These are phyloP conservation scores for Termitomyces sp. DNA, from an alignment of 768 basidiomycete genomes.

Conservation along the genomic window DNA sequence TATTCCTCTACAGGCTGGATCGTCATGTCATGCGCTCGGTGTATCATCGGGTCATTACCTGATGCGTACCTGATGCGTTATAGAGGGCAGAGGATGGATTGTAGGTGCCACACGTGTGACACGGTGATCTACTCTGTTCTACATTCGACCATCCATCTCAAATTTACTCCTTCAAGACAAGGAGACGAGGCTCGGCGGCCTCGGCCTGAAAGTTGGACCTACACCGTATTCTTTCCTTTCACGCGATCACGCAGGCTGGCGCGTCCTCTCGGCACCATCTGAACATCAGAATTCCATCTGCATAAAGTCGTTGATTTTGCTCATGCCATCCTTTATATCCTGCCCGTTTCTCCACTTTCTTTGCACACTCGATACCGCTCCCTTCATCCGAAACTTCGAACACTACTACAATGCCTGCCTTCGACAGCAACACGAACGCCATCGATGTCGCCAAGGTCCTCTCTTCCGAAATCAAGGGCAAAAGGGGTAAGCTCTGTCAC, in stretches of 20 bases:
- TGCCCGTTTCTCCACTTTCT: not conserved
- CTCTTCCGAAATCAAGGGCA: slow-evolving; percentile 7
- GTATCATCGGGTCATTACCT: too few species aligned
- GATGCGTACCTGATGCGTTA: too few species aligned
- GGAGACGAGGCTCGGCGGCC: not conserved
- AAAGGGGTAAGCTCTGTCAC: slow-evolving; percentile 4
- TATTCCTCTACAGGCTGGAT: too few species aligned
- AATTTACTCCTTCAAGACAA: not conserved
- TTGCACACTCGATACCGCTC: not conserved
- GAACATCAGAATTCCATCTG: too few species aligned
- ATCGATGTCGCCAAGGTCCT: slow-evolving; percentile 6
- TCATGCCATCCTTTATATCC: slow-evolving; percentile 3
- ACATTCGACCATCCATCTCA: too few species aligned
- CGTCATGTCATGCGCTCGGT: too few species aligned
- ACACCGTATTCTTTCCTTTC: not conserved
- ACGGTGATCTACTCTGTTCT: too few species aligned
- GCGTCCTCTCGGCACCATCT: not conserved
- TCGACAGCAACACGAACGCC: not conserved
- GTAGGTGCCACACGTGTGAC: too few species aligned
- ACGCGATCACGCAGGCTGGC: not conserved
- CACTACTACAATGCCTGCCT: not conserved
- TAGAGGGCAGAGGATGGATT: too few species aligned
- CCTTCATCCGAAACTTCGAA: not conserved
- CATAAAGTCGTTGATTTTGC: not conserved
- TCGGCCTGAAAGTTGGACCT: too few species aligned